phyloP scores from a whole-genome alignment of 2,329 filamentous ascomycete species.

The Calonectria multiphialidica region DNA sequence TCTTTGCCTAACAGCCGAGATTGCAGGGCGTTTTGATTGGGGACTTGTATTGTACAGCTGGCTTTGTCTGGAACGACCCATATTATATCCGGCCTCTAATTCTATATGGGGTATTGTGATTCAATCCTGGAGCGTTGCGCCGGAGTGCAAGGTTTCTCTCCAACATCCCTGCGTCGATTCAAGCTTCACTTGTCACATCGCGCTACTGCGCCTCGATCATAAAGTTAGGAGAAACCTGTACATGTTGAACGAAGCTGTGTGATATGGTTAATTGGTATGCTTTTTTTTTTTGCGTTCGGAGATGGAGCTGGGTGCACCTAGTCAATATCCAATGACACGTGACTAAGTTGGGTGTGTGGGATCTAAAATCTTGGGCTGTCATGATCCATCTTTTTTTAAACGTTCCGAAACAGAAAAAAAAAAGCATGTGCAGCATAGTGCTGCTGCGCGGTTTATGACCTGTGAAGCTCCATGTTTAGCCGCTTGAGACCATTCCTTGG shows the following conservation, averaged over 20 bases:
- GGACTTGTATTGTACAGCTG: not conserved
- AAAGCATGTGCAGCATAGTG: constrained; percentile 6
- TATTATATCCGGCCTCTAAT: not conserved
- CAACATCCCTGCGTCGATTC: constrained; percentile 1
- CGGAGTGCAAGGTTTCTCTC: not conserved
- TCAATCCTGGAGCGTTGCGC: not conserved
- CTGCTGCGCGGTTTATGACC: constrained; percentile 23
- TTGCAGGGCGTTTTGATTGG: not conserved
- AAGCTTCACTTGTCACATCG: not conserved
- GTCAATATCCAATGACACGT: not conserved
- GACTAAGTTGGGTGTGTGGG: not conserved
- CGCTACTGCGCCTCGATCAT: not conserved
- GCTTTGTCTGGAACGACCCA: not conserved
- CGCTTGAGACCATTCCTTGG: constrained; percentile 39
- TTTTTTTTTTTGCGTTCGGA: not conserved
- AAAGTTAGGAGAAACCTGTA: not conserved
- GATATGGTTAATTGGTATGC: not conserved
- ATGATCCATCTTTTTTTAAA: not conserved
- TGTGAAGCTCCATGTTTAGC: constrained; percentile 42
- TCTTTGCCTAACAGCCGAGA: not conserved
- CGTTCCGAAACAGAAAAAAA: not conserved
- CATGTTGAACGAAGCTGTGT: not conserved
- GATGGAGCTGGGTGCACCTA: not conserved
- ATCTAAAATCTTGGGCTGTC: constrained; percentile 2
- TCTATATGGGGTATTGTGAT: not conserved